phyloP scores from a whole-genome alignment of 2,329 filamentous ascomycete species.

The Nannizziopsis barbatae region DNA sequence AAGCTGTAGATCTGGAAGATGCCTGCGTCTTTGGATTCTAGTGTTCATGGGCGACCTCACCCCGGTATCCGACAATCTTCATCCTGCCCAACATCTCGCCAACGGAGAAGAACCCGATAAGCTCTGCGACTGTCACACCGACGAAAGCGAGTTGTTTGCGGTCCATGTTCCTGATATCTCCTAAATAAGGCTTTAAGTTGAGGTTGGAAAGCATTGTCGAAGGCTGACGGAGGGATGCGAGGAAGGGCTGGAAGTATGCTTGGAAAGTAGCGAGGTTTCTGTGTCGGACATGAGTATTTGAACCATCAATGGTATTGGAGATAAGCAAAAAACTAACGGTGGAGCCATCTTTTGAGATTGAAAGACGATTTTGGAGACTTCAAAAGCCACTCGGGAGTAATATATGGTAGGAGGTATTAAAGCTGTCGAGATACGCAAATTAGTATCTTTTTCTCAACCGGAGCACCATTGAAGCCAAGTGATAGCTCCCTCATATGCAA shows the following conservation, averaged over 20 bases:
- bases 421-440: constrained; percentile 2
- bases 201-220: constrained; percentile 41
- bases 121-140: constrained; percentile 72
- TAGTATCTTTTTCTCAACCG: background rate
- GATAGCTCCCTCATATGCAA: background rate
- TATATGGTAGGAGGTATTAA: constrained; percentile 67
- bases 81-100: constrained; percentile 93
- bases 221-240: constrained; percentile 62
- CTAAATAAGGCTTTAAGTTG: constrained; percentile 21
- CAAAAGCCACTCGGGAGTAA: constrained; percentile 80
- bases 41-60: constrained; percentile 45
- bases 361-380: constrained; percentile 80
- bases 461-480: background rate
- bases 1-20: constrained; percentile 11
- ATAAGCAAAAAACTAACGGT: constrained; percentile 56
- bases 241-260: constrained; percentile 65
- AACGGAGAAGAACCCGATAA: constrained; percentile 92
- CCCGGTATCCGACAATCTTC: constrained; percentile 89
- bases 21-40: constrained; percentile 5
- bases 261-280: constrained; percentile 76
- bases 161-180: constrained; percentile 57
- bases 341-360: constrained; percentile 81
- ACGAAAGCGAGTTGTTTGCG: constrained; percentile 58
- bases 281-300: constrained; percentile 12
- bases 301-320: background rate